Evolutionary conservation across 345 rosid species (phyloP).

Genomic region (Alliaria petiolata): DNA sequence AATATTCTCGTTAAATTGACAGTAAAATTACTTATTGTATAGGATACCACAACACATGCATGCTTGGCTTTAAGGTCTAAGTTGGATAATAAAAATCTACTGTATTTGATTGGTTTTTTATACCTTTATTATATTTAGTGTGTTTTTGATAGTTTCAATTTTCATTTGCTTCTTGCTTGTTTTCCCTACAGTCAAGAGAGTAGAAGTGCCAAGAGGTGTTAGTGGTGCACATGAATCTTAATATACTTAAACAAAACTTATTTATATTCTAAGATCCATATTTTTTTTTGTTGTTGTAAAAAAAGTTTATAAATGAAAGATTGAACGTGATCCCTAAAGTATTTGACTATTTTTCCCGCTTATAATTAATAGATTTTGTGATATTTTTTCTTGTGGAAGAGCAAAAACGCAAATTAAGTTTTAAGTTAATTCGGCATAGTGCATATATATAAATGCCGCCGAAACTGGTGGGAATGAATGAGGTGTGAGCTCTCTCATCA

Average conservation of each 20-base stretch:
- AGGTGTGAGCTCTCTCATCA: background rate
- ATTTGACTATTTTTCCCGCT: background rate
- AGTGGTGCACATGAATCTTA: background rate
- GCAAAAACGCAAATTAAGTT: background rate
- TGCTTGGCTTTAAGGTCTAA: too few species aligned
- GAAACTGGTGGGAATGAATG: constrained; percentile 27
- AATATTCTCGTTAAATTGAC: too few species aligned
- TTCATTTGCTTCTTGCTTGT: too few species aligned
- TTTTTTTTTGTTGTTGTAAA: background rate
- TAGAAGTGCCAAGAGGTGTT: background rate
- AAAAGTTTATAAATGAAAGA: background rate
- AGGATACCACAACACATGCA: too few species aligned
- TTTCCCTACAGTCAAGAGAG: too few species aligned
- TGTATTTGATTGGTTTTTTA: too few species aligned
- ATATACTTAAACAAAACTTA: too few species aligned
- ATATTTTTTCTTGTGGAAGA: background rate
- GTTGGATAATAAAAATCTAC: too few species aligned
- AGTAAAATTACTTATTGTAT: too few species aligned
- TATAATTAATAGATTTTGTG: background rate
- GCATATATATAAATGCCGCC: constrained; percentile 20
- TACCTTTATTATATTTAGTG: too few species aligned
- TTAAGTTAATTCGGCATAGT: background rate
- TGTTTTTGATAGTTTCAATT: too few species aligned
- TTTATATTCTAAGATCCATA: background rate
- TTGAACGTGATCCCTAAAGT: background rate